Evolutionary conservation across 306 rosid genomes (phyloP).

Genomic region (Cicer arietinum): DNA sequence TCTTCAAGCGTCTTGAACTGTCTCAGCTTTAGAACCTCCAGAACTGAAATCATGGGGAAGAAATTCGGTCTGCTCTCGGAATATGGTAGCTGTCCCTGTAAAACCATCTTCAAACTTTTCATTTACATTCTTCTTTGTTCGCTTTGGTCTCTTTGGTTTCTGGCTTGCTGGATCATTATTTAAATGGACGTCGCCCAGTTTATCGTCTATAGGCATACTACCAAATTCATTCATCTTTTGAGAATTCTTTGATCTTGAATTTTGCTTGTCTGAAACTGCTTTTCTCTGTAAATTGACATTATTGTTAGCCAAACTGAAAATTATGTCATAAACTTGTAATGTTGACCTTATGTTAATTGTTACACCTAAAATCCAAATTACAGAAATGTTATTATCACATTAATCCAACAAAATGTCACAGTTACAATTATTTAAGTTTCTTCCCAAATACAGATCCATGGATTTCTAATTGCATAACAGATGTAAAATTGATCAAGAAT

Average conservation of each 20-base stretch:
- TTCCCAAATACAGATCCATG: constrained; percentile 6
- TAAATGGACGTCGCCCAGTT: constrained; percentile 53
- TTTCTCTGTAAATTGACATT: constrained; percentile 64
- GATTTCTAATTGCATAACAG: constrained; percentile 11
- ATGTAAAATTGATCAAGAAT: background rate
- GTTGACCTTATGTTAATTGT: background rate
- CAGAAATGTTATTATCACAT: background rate
- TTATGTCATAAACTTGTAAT: constrained; percentile 2
- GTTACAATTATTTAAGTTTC: constrained; percentile 8
- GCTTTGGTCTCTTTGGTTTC: constrained; percentile 68
- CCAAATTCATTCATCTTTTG: constrained; percentile 49
- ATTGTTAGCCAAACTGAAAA: constrained; percentile 32
- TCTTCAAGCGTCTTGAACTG: constrained; percentile 1
- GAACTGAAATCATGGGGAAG: constrained; percentile 20
- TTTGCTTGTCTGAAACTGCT: constrained; percentile 54
- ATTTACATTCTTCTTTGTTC: constrained; percentile 67
- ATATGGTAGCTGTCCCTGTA: constrained; percentile 39
- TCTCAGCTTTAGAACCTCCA: constrained; percentile 24
- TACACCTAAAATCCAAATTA: constrained; percentile 7
- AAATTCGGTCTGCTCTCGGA: constrained; percentile 50
- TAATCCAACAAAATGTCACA: constrained; percentile 24
- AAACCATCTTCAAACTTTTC: constrained; percentile 60
- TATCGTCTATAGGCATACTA: constrained; percentile 44
- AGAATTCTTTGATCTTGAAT: constrained; percentile 53
- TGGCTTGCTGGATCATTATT: constrained; percentile 48